Evolutionary conservation across 1,139 yeast genomes (phyloP).

Genomic region (Saccharomyces hybrid): DNA sequence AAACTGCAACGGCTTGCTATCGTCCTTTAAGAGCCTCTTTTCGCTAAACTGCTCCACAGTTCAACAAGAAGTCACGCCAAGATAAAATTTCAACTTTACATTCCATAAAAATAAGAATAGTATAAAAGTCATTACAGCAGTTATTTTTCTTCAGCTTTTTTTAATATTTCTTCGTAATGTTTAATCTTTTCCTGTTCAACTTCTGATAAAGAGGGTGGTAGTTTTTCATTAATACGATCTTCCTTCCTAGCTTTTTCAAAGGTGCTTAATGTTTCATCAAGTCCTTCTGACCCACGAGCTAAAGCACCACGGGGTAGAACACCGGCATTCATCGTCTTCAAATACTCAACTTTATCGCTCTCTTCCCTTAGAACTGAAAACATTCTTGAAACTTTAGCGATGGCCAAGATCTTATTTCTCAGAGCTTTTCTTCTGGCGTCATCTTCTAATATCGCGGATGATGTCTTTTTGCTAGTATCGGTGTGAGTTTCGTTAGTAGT

Average conservation of each 20-base stretch:
- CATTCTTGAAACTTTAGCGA: conserved; percentile 92
- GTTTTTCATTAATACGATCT: conserved; percentile 74
- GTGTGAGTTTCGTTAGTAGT: conserved; percentile 31
- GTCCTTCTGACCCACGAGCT: conserved; percentile 74
- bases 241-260: conserved; percentile 83
- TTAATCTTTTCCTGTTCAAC: conserved; percentile 40
- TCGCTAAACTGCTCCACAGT: neutral
- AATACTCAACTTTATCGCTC: conserved; percentile 75
- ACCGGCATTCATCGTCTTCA: conserved; percentile 63
- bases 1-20: neutral
- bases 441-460: conserved; percentile 20
- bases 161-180: conserved; percentile 30
- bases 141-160: neutral
- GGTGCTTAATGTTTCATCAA: conserved; percentile 57
- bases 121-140: no score
- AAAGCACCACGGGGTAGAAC: conserved; percentile 82
- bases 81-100: neutral
- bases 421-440: conserved; percentile 43
- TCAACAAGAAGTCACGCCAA: no score
- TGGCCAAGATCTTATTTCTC: conserved; percentile 86
- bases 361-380: conserved; percentile 84
- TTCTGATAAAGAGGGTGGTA: conserved; percentile 74
- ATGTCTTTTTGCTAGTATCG: conserved; percentile 1
- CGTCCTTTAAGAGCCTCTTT: neutral
- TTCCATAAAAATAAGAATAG: no score